Conservation (phyloP, 129 eudicot species). For the Lactuca sativa region DNA sequence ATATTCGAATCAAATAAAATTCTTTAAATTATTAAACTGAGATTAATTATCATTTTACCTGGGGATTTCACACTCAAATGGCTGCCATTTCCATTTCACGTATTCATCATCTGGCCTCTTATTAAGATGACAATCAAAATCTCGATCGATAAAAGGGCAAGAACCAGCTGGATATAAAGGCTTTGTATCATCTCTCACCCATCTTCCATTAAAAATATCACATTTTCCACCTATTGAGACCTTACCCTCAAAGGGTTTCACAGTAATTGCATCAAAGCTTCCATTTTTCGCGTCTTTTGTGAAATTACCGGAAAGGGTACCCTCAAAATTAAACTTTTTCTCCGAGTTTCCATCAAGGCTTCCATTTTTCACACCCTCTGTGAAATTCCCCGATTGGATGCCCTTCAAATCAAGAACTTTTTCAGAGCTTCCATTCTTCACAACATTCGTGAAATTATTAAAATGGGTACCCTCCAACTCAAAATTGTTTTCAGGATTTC, state of each 20-base stretch:
- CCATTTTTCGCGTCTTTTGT: slow-evolving; percentile 29
- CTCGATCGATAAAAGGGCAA: slow-evolving; percentile 72
- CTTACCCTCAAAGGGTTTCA: neutral
- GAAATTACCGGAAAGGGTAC: slow-evolving; percentile 45
- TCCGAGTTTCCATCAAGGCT: slow-evolving; percentile 28
- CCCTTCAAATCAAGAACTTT: slow-evolving; percentile 22
- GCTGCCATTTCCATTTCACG: slow-evolving; percentile 97
- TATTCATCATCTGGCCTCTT: slow-evolving; percentile 73
- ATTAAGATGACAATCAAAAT: slow-evolving; percentile 83
- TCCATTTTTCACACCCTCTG: slow-evolving; percentile 27
- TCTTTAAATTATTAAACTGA: neutral
- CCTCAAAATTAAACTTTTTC: slow-evolving; percentile 23
- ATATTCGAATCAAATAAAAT: slow-evolving; percentile 7
- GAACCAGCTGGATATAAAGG: slow-evolving; percentile 89
- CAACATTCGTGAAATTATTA: neutral
- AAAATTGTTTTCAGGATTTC: slow-evolving; percentile 18
- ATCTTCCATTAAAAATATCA: slow-evolving; percentile 81
- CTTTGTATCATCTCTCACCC: slow-evolving; percentile 78
- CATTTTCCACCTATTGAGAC: slow-evolving; percentile 31
- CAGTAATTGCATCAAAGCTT: slow-evolving; percentile 29
- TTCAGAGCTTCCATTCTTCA: slow-evolving; percentile 11
- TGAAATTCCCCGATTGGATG: slow-evolving; percentile 44
- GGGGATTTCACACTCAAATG: slow-evolving; percentile 75
- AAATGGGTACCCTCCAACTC: neutral
- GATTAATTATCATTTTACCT: slow-evolving; percentile 48